A percentile compares a stretch with the other conserved stretches of the same genome.
phyloP scores from a whole-genome alignment of 2,329 filamentous ascomycete species.

The Stachybotrys echinatus region DNA sequence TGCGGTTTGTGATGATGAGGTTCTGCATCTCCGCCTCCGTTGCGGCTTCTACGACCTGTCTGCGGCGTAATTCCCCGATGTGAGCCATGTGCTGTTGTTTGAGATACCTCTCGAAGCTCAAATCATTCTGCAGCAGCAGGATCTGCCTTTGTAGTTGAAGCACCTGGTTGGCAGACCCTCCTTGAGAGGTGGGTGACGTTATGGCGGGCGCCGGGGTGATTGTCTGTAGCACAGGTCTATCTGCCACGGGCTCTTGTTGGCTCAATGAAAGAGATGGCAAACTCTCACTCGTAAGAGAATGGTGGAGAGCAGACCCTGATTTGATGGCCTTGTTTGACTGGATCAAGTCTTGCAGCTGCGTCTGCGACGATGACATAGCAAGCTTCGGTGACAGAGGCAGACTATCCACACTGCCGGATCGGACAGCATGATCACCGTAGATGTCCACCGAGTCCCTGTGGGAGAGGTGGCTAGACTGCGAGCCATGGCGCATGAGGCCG shows the following conservation, averaged over 20 bases:
- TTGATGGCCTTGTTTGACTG: conserved; percentile 55
- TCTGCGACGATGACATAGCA: conserved; percentile 42
- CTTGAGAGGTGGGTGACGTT: conserved; percentile 21
- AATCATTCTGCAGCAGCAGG: conserved; percentile 71
- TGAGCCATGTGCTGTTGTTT: conserved; percentile 80
- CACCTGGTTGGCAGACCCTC: conserved; percentile 32
- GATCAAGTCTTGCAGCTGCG: conserved; percentile 55
- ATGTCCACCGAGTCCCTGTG: conserved; percentile 38
- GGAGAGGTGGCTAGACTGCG: conserved; percentile 48
- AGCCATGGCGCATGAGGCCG: conserved; percentile 31
- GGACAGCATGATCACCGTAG: conserved; percentile 22
- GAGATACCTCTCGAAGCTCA: conserved; percentile 78
- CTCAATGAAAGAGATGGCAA: conserved; percentile 48
- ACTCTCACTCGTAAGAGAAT: conserved; percentile 53
- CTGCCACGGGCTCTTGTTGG: conserved; percentile 40
- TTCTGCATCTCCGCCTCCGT: conserved; percentile 80
- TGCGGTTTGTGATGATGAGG: conserved; percentile 69
- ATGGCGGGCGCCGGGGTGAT: conserved; percentile 19
- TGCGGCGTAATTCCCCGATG: conserved; percentile 71
- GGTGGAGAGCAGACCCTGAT: conserved; percentile 40
- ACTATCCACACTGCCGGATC: conserved; percentile 46
- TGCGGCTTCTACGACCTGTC: conserved; percentile 70
- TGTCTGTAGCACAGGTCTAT: conserved; percentile 25
- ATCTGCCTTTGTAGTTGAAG: conserved; percentile 66
- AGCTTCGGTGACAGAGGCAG: conserved; percentile 55